Evolutionary conservation across 2,329 filamentous ascomycete genomes (phyloP), one percentile per base, ranked within the genome.

Genomic region (Penicillium hordei): DNA sequence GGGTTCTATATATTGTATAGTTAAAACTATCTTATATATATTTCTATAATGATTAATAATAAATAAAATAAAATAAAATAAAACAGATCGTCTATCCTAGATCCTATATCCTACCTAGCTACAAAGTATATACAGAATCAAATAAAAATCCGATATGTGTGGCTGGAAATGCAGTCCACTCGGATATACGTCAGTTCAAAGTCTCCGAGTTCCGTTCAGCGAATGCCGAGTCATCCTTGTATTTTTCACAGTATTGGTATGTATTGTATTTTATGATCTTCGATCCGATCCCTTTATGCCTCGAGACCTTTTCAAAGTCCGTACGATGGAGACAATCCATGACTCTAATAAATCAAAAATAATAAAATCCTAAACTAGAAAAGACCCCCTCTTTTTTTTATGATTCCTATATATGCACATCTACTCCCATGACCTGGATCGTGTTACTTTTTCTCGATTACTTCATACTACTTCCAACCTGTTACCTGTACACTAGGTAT

Each of bases 131-230:
- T 23, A 23, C 21, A 23, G 21, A 23, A 23, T 23, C 21, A 2
- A 23, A 23, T 23, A 23, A 23, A 23, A 23, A 23, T 23, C 21
- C 21, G 21, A 23, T 23, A 23, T 23, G 21, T 23, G 29, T 57
- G 55, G 52, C 44, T 56, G 64, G 63, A 64, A 61, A 17, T 61
- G 15, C 27, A 58, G 31, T 62, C 61, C 61, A 51, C 27, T 59
- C 58, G 59, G 60, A 62, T 64, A 60, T 65, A 65, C 61, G 56
- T 64, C 61, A 61, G 50, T 52, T 23, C 27, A 43, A 52, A 50
- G 56, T 56, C 58, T 60, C 61, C 52, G 63, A 65, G 52, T 57
- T 63, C 63, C 63, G 63, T 61, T 61, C 52, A 53, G 33, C 33
- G 58, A 55, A 60, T 60, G 64, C 62, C 62, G 59, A 64, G 52